Conservation (phyloP, 1,139 yeast genomes). For the Hansenula lynferdii region DNA sequence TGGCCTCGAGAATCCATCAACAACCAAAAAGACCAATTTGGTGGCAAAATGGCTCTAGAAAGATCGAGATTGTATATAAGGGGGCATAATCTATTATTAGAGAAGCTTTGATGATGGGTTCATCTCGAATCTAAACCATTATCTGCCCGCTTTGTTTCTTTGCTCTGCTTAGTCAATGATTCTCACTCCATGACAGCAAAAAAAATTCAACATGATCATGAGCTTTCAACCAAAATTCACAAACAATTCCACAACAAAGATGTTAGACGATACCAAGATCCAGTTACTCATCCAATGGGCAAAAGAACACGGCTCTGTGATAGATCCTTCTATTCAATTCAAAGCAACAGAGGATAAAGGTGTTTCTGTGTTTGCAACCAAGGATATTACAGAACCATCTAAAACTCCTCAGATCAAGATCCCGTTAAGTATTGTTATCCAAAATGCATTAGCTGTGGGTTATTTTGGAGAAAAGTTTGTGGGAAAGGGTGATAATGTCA, state of each 20-base stretch:
- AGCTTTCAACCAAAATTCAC: neutral
- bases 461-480: conserved; percentile 28
- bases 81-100: too few species aligned
- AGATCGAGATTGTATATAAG: too few species aligned
- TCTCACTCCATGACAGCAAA: too few species aligned
- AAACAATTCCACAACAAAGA: neutral
- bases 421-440: conserved; percentile 36
- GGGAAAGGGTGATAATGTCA: conserved; percentile 31
- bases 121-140: too few species aligned
- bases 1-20: too few species aligned
- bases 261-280: neutral
- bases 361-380: conserved; percentile 34
- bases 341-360: conserved; percentile 25
- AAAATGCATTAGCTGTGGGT: conserved; percentile 36
- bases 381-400: conserved; percentile 8
- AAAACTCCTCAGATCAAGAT: conserved; percentile 28
- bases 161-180: too few species aligned
- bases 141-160: too few species aligned
- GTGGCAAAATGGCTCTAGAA: too few species aligned
- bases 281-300: neutral
- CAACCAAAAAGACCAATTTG: too few species aligned
- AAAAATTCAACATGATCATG: neutral
- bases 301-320: neutral
- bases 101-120: too few species aligned
- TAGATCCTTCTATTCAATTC: neutral